A percentile compares a stretch with the other conserved stretches of the same genome.
Evolutionary conservation across 352 stramenopile genomes (phyloP).

Genomic region (Phytophthora kernoviae): DNA sequence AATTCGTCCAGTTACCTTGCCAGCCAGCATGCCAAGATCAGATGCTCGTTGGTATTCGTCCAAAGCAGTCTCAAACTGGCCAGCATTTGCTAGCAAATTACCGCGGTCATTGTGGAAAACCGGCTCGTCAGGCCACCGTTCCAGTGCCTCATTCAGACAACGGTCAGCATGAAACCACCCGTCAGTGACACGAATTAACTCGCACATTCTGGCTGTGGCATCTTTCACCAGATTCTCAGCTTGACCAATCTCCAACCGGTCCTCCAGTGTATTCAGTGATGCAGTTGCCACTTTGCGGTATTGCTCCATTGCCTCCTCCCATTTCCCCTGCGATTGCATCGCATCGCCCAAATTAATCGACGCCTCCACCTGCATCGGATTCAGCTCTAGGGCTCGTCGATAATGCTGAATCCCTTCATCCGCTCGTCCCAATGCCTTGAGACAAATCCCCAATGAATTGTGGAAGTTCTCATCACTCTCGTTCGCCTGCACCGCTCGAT

Average conservation of each 20-base stretch:
- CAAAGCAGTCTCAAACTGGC: slow-evolving; percentile 62
- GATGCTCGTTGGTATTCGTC: slow-evolving; percentile 58
- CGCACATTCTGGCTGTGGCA: slow-evolving; percentile 51
- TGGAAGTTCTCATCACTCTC: slow-evolving; percentile 53
- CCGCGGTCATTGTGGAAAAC: slow-evolving; percentile 67
- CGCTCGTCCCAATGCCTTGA: slow-evolving; percentile 39
- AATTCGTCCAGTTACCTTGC: slow-evolving; percentile 39
- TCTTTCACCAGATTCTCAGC: slow-evolving; percentile 40
- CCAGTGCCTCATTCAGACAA: slow-evolving; percentile 55
- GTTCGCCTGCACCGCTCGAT: slow-evolving; percentile 49
- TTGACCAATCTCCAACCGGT: slow-evolving; percentile 17
- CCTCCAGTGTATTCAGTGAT: slow-evolving; percentile 16
- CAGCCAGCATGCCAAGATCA: slow-evolving; percentile 44
- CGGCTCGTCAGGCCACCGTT: slow-evolving; percentile 56
- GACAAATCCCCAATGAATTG: slow-evolving; percentile 59
- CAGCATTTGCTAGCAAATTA: slow-evolving; percentile 52
- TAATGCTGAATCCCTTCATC: slow-evolving; percentile 60
- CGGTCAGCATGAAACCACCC: slow-evolving; percentile 51
- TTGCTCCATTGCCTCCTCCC: slow-evolving; percentile 57
- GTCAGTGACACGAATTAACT: slow-evolving; percentile 55
- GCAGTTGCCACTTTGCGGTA: slow-evolving; percentile 50
- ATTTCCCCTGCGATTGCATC: slow-evolving; percentile 50
- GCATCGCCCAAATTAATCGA: slow-evolving; percentile 58
- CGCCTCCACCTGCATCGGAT: slow-evolving; percentile 46
- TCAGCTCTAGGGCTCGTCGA: slow-evolving; percentile 51